Conservation (phyloP, 768 basidiomycete species). For the Sporobolomyces roseus region DNA sequence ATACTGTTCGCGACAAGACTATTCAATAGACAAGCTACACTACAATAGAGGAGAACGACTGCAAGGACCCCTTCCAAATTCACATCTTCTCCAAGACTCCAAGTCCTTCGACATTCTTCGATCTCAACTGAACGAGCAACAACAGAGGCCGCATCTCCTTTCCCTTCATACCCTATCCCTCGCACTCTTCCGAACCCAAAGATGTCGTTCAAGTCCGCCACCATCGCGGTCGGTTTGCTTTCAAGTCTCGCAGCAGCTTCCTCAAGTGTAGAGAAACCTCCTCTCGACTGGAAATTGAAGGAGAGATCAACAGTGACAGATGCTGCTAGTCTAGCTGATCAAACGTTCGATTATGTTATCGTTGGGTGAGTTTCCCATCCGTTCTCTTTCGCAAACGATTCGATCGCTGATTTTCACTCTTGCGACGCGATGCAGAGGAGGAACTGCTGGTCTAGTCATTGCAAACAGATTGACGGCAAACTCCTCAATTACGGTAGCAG, state of each 20-base stretch:
- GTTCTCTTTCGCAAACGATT: background rate
- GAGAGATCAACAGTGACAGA: conserved; percentile 23
- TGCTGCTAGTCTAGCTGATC: conserved; percentile 7
- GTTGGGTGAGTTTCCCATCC: background rate
- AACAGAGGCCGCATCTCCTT: too few species aligned
- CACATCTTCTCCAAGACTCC: background rate
- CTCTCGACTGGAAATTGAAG: conserved; percentile 24
- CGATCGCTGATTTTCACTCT: background rate
- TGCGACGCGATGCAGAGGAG: conserved; percentile 24
- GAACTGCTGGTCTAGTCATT: conserved; percentile 48
- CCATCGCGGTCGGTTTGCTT: background rate
- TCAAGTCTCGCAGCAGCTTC: background rate
- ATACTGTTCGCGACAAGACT: too few species aligned
- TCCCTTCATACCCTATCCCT: background rate
- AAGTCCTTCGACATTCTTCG: background rate
- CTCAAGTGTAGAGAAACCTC: background rate
- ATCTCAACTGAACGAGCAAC: too few species aligned
- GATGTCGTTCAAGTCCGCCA: background rate
- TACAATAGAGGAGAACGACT: too few species aligned
- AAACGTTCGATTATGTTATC: conserved; percentile 40
- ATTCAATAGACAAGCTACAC: too few species aligned
- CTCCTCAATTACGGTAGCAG: conserved; percentile 34
- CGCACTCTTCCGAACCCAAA: too few species aligned
- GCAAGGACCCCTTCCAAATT: too few species aligned
- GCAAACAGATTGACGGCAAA: conserved; percentile 47